Evolutionary conservation across 2,329 filamentous ascomycete genomes (phyloP).

Genomic region (Colletotrichum sp.): DNA sequence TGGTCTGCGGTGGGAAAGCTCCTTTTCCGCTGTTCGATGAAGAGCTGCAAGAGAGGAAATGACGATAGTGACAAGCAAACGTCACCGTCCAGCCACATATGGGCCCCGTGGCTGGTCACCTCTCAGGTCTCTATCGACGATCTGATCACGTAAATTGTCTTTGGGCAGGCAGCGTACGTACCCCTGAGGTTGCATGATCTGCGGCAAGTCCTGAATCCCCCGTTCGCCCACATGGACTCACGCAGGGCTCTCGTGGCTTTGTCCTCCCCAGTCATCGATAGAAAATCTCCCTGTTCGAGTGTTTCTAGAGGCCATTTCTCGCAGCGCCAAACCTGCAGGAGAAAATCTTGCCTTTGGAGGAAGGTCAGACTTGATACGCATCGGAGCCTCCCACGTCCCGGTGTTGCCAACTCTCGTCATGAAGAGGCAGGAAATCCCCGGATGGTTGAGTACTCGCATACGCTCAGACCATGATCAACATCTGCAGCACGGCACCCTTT

Average conservation of each 20-base stretch:
- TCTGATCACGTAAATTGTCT: not conserved
- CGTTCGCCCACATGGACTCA: not conserved
- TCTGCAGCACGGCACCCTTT: not conserved
- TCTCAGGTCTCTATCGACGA: not conserved
- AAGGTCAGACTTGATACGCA: not conserved
- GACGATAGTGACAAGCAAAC: not conserved
- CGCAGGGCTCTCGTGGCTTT: not conserved
- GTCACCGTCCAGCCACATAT: not conserved
- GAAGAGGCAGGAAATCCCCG: not conserved
- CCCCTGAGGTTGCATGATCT: not conserved
- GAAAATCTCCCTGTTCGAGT: not conserved
- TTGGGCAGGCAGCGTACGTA: not conserved
- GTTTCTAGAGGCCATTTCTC: not conserved
- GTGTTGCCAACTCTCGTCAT: not conserved
- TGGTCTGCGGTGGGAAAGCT: not conserved
- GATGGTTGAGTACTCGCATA: not conserved
- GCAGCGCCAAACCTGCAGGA: not conserved
- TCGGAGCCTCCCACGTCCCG: not conserved
- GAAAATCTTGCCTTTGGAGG: not conserved
- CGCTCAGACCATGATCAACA: not conserved
- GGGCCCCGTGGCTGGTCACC: not conserved
- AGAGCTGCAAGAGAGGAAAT: not conserved
- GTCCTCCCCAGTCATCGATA: not conserved
- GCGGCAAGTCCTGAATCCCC: not conserved
- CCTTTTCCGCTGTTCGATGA: not conserved